These are phyloP conservation scores for Hanseniaspora hatyaiensis DNA, from an alignment of 805 yeast species.

Conservation along the genomic window DNA sequence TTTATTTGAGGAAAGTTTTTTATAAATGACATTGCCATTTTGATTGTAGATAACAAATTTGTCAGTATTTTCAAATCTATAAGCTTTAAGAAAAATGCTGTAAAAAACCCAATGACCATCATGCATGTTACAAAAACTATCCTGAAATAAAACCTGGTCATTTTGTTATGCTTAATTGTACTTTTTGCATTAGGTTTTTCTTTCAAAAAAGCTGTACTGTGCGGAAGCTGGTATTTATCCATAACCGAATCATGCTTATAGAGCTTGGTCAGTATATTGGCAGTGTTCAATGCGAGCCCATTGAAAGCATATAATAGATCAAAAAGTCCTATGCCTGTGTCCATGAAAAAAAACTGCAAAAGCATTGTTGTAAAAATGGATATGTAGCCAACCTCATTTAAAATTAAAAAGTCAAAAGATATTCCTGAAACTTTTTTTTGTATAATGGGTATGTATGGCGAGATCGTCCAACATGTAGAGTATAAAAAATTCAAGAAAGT, in stretches of 20 bases:
- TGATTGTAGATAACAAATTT: constrained; percentile 27
- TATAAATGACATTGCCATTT: constrained; percentile 38
- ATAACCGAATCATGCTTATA: neutral
- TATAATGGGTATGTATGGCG: constrained; percentile 7
- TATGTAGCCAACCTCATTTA: constrained; percentile 40
- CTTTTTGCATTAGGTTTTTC: neutral
- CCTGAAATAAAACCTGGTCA: constrained; percentile 22
- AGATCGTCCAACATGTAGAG: constrained; percentile 2
- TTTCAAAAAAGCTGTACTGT: neutral
- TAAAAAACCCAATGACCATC: constrained; percentile 18
- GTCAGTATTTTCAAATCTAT: constrained; percentile 21
- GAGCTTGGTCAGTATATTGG: constrained; percentile 19
- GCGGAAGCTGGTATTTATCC: neutral
- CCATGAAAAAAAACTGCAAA: constrained; percentile 32
- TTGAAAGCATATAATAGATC: constrained; percentile 41
- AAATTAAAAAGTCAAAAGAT: constrained; percentile 37
- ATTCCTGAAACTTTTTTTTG: constrained; percentile 31
- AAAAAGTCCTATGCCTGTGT: constrained; percentile 31
- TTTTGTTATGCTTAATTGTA: constrained; percentile 19
- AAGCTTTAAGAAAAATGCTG: constrained; percentile 20
- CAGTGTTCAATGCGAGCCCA: constrained; percentile 34
- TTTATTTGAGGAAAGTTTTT: constrained; percentile 70
- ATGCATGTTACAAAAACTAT: constrained; percentile 19
- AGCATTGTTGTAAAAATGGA: constrained; percentile 35
- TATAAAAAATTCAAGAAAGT: neutral